Percentiles rank a stretch among this genome's conserved stretches.
phyloP scores from a whole-genome alignment of 2,329 filamentous ascomycete genomes.

The Fusarium sp. region DNA sequence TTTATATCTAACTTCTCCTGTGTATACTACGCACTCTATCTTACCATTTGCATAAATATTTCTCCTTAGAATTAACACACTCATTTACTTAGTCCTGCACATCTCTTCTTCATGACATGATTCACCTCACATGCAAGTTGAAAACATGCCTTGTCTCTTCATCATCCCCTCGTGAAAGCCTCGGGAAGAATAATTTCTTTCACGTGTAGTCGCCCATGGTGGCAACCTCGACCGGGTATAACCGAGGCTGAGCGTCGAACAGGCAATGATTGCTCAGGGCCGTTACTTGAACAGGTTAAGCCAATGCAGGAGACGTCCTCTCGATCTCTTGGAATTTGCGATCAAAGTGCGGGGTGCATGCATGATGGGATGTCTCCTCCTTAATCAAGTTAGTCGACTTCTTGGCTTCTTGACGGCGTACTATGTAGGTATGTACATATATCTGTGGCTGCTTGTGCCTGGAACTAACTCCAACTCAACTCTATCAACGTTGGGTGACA shows the following conservation, averaged over 20 bases:
- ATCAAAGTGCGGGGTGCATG: constrained; percentile 8
- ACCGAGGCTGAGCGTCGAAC: not conserved
- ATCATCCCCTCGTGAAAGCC: not conserved
- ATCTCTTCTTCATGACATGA: not conserved
- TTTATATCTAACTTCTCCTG: not conserved
- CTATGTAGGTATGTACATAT: not conserved
- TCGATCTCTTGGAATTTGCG: not conserved
- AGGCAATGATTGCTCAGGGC: not conserved
- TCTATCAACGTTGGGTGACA: not conserved
- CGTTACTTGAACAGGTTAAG: not conserved
- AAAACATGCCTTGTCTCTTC: not conserved
- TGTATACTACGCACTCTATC: not conserved
- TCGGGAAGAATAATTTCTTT: not conserved
- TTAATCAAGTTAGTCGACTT: constrained; percentile 14
- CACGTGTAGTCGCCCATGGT: not conserved
- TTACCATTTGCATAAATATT: no score
- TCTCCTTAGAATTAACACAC: not conserved
- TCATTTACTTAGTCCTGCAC: not conserved
- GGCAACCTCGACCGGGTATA: not conserved
- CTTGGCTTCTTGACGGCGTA: not conserved
- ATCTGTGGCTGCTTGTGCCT: not conserved
- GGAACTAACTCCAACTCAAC: not conserved
- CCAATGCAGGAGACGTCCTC: not conserved
- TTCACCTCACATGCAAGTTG: not conserved
- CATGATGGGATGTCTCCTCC: constrained; percentile 1